These are phyloP conservation scores for Saussurea involucrata DNA, from an alignment of 129 eudicot genomes.

Conservation along the genomic window DNA sequence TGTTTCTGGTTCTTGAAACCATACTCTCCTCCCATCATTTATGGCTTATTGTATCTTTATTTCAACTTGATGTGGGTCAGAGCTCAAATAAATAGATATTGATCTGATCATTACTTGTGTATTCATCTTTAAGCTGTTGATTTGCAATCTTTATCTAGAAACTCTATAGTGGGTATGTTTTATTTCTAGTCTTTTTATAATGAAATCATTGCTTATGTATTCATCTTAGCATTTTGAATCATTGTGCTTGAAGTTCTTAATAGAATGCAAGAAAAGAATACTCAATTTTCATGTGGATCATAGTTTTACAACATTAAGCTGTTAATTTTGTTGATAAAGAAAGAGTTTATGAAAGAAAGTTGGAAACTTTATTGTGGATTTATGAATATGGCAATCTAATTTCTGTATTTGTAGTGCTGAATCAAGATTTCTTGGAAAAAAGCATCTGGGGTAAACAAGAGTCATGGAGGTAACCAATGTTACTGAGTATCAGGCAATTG, in stretches of 20 bases:
- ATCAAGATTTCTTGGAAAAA: conserved; percentile 29
- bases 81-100: background rate
- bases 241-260: background rate
- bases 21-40: background rate
- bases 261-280: background rate
- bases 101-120: background rate
- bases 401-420: background rate
- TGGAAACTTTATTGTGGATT: background rate
- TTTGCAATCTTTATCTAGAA: conserved; percentile 7
- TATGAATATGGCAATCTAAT: conserved; percentile 8
- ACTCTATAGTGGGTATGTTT: conserved; percentile 14
- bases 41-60: background rate
- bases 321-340: background rate
- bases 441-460: background rate
- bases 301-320: background rate
- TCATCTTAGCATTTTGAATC: background rate
- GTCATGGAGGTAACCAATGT: conserved; percentile 80
- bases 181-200: background rate
- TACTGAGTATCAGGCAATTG: conserved; percentile 78
- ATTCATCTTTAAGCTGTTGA: conserved; percentile 12
- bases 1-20: conserved; percentile 13
- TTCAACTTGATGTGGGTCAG: conserved; percentile 22
- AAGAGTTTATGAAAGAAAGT: conserved; percentile 4
- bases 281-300: conserved; percentile 11
- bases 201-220: no score